A percentile compares a stretch with the other conserved stretches of the same genome.
These are phyloP conservation scores for Erysimum pusillum DNA, from an alignment of 441 rosid genomes.

Conservation along the genomic window DNA sequence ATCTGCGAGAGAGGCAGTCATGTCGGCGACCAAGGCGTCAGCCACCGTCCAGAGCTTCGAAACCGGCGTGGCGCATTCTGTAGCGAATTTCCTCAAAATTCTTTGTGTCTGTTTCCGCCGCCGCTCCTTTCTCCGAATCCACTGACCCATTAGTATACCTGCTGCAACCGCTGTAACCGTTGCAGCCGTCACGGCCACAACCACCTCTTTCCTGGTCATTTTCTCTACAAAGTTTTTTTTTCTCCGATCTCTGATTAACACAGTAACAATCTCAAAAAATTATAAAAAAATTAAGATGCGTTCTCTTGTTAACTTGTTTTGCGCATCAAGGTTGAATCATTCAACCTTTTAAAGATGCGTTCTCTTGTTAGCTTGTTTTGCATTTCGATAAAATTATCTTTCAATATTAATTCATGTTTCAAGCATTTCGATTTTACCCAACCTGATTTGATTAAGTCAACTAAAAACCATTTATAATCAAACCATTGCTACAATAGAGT, in stretches of 20 bases:
- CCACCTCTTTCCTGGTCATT: constrained; percentile 51
- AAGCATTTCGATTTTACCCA: neutral
- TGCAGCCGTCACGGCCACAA: constrained; percentile 45
- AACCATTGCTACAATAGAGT: neutral
- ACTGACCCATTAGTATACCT: constrained; percentile 42
- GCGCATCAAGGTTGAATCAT: constrained; percentile 41
- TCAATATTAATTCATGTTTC: no score
- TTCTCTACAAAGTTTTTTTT: neutral
- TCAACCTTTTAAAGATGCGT: constrained; percentile 22
- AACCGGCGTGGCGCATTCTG: constrained; percentile 73
- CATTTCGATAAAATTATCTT: no score
- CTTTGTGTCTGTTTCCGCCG: constrained; percentile 53
- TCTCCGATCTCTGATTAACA: constrained; percentile 7
- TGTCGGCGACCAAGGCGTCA: constrained; percentile 55
- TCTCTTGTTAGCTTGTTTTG: constrained; percentile 42
- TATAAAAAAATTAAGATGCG: neutral
- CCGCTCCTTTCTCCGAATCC: constrained; percentile 52
- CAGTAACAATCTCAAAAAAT: neutral
- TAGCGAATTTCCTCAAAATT: constrained; percentile 61
- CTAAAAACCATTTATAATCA: neutral
- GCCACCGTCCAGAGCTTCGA: constrained; percentile 66
- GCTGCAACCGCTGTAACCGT: constrained; percentile 43
- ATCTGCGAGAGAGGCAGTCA: constrained; percentile 52
- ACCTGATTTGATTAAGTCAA: neutral
- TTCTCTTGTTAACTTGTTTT: constrained; percentile 43